Evolutionary conservation across 345 rosid genomes (phyloP).

Genomic region (Pugionium cornutum): DNA sequence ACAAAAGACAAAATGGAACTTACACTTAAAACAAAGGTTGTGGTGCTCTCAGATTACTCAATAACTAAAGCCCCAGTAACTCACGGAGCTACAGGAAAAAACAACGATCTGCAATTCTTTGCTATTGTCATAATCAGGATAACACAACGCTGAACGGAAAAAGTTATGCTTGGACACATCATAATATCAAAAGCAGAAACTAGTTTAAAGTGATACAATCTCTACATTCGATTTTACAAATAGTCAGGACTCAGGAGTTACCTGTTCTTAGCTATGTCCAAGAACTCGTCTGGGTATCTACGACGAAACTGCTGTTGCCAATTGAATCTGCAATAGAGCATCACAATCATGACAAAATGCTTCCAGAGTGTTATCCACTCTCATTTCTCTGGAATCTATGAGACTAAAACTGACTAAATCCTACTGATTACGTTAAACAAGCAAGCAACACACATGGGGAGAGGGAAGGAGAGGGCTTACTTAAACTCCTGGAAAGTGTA

Average conservation of each 20-base stretch:
- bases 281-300: conserved; percentile 87
- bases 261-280: conserved; percentile 86
- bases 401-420: not conserved
- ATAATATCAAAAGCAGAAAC: not conserved
- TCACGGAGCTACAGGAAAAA: not conserved
- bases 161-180: not conserved
- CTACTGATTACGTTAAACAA: not conserved
- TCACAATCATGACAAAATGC: not conserved
- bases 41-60: conserved; percentile 1
- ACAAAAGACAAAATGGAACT: not conserved
- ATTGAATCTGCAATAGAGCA: conserved; percentile 57
- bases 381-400: not conserved
- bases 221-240: not conserved
- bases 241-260: conserved; percentile 6
- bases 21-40: no score
- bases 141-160: conserved; percentile 4
- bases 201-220: not conserved
- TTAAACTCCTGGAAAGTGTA: conserved; percentile 95
- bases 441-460: not conserved
- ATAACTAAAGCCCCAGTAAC: not conserved
- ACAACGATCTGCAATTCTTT: not conserved
- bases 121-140: not conserved
- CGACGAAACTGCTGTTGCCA: conserved; percentile 87
- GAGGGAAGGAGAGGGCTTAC: conserved; percentile 43
- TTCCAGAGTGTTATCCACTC: not conserved